Percentiles rank a stretch among this genome's conserved stretches.
phyloP scores from a whole-genome alignment of 2,329 filamentous ascomycete species.

The Pyricularia grisea region DNA sequence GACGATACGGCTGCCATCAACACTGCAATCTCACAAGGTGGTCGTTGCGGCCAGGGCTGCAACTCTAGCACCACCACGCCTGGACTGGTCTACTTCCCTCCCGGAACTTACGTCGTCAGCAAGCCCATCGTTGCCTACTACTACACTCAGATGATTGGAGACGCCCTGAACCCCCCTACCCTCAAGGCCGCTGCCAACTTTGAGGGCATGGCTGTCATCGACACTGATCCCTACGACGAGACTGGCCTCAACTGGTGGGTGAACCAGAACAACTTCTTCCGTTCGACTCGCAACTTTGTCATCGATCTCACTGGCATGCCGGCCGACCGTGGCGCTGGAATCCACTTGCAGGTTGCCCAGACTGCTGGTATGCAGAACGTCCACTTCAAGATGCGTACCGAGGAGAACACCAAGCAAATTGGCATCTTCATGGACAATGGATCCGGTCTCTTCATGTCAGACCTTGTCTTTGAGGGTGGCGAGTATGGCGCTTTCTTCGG shows the following conservation, averaged over 20 bases:
- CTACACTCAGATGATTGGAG: slow-evolving; percentile 88
- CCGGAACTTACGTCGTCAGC: slow-evolving; percentile 77
- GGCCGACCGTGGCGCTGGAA: slow-evolving; percentile 52
- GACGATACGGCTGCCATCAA: slow-evolving; percentile 92
- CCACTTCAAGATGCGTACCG: slow-evolving; percentile 67
- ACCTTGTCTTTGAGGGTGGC: slow-evolving; percentile 77
- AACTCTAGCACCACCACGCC: slow-evolving; percentile 78
- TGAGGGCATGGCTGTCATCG: slow-evolving; percentile 77
- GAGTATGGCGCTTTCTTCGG: slow-evolving; percentile 70
- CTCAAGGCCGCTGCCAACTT: slow-evolving; percentile 69
- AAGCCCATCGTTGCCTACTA: slow-evolving; percentile 76
- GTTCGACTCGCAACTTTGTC: slow-evolving; percentile 72
- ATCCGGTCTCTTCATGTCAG: slow-evolving; percentile 74
- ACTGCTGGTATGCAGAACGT: slow-evolving; percentile 75
- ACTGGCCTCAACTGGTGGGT: slow-evolving; percentile 65
- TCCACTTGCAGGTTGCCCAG: slow-evolving; percentile 83
- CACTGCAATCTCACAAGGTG: slow-evolving; percentile 64
- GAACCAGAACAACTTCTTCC: slow-evolving; percentile 80
- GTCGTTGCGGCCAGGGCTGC: slow-evolving; percentile 71
- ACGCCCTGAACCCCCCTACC: slow-evolving; percentile 61
- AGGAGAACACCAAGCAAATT: slow-evolving; percentile 58
- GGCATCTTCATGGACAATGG: slow-evolving; percentile 82
- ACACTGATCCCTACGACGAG: slow-evolving; percentile 72
- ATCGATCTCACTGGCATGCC: slow-evolving; percentile 65
- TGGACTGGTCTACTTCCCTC: slow-evolving; percentile 84